Evolutionary conservation across 257 asterid genomes (phyloP).

Genomic region (Forsythia suspensa): DNA sequence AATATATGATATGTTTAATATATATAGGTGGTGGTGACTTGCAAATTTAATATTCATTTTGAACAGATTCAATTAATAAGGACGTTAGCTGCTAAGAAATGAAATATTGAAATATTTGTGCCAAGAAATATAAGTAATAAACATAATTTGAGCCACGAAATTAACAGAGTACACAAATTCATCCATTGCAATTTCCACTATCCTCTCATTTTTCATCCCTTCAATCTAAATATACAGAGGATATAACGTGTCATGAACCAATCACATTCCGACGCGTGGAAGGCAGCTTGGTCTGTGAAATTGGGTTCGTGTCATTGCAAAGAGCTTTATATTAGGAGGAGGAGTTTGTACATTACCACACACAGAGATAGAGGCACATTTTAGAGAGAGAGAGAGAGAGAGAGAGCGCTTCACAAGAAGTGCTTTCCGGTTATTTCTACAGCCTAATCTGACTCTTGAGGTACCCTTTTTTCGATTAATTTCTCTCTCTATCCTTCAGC

Average conservation of each 20-base stretch:
- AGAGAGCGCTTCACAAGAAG: slow-evolving; percentile 17
- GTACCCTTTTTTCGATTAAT: slow-evolving; percentile 6
- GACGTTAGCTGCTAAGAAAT: too few species aligned
- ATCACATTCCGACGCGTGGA: background rate
- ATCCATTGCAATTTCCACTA: background rate
- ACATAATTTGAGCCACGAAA: background rate
- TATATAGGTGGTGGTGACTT: too few species aligned
- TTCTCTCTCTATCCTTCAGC: background rate
- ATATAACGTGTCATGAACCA: slow-evolving; percentile 17
- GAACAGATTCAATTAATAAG: too few species aligned
- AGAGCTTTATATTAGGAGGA: slow-evolving; percentile 18
- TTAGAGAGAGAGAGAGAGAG: background rate
- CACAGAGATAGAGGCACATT: background rate
- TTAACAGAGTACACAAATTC: too few species aligned
- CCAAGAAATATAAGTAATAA: too few species aligned
- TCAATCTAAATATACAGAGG: background rate
- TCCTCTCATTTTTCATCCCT: background rate
- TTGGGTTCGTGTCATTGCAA: background rate
- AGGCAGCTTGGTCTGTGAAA: background rate
- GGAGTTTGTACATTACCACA: background rate
- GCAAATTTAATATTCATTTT: too few species aligned
- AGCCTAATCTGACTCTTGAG: slow-evolving; percentile 1
- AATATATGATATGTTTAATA: too few species aligned
- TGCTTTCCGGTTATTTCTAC: slow-evolving; percentile 3
- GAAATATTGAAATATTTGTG: too few species aligned